Percentiles rank a stretch among this genome's conserved stretches.
phyloP scores from a whole-genome alignment of 2,329 filamentous ascomycete genomes.

The Aspergillus sp. region DNA sequence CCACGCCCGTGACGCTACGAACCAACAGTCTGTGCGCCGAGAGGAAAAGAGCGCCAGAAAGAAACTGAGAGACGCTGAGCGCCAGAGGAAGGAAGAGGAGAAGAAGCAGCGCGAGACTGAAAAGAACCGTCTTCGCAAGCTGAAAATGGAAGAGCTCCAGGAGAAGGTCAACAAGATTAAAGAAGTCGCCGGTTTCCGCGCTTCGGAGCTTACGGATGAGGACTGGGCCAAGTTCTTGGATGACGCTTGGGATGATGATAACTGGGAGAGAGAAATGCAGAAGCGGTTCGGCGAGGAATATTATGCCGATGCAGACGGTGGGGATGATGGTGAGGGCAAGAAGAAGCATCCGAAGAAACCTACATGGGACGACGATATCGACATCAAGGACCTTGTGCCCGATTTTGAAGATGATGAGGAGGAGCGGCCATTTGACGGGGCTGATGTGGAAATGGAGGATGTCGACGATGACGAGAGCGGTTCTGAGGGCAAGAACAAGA shows the following conservation, averaged over 20 bases:
- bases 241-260: constrained; percentile 81
- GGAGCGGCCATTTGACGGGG: constrained; percentile 51
- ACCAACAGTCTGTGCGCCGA: constrained; percentile 78
- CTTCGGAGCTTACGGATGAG: constrained; percentile 66
- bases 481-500: constrained; percentile 43
- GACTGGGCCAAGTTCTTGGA: constrained; percentile 85
- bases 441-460: constrained; percentile 52
- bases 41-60: constrained; percentile 77
- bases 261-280: constrained; percentile 89
- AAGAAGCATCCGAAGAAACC: constrained; percentile 75
- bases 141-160: constrained; percentile 89
- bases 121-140: constrained; percentile 75
- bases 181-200: constrained; percentile 77
- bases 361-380: constrained; percentile 94
- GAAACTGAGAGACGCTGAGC: constrained; percentile 74
- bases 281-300: constrained; percentile 87
- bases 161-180: constrained; percentile 84
- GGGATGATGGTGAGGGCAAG: constrained; percentile 43
- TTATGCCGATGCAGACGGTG: constrained; percentile 65
- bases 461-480: constrained; percentile 36
- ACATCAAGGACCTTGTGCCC: constrained; percentile 87
- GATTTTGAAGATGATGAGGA: constrained; percentile 75
- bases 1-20: constrained; percentile 82
- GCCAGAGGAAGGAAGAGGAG: constrained; percentile 73
- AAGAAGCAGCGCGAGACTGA: constrained; percentile 76